Evolutionary conservation across 2,329 filamentous ascomycete species (phyloP).

Genomic region (Pseudophaeomoniella oleicola): DNA sequence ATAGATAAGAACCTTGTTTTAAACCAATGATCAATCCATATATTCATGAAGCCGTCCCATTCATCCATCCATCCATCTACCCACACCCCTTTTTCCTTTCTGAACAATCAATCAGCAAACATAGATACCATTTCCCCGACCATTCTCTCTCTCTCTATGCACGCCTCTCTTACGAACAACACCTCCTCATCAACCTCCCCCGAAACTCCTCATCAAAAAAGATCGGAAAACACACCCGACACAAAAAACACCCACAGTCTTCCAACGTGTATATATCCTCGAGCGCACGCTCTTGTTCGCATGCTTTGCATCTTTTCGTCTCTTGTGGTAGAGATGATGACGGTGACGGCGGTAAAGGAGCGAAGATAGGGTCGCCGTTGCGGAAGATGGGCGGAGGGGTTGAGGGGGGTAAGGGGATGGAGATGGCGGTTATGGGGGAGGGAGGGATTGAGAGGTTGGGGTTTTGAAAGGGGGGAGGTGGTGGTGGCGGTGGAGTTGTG

Average conservation of each 20-base stretch:
- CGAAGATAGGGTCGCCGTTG: background rate
- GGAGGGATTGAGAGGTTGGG: too few species aligned
- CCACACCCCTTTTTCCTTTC: background rate
- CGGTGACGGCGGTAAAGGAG: background rate
- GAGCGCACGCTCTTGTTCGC: background rate
- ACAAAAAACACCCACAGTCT: background rate
- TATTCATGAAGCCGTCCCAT: too few species aligned
- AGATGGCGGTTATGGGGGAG: too few species aligned
- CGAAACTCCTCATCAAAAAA: background rate
- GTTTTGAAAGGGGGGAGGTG: too few species aligned
- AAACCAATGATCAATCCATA: too few species aligned
- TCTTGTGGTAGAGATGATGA: background rate
- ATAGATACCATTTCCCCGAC: background rate
- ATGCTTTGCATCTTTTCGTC: too few species aligned
- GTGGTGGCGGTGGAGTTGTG: too few species aligned
- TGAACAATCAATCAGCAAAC: background rate
- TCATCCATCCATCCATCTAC: too few species aligned
- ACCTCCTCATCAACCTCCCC: background rate
- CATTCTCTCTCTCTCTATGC: background rate
- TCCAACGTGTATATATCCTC: background rate
- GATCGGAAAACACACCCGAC: background rate
- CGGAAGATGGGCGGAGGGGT: background rate
- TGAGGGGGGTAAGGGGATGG: background rate
- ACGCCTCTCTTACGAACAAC: background rate
- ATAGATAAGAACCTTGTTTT: too few species aligned